Percentiles rank a stretch among this genome's conserved stretches.
Conservation (phyloP, 495 filamentous ascomycete species). For the Elasticomyces elasticus region DNA sequence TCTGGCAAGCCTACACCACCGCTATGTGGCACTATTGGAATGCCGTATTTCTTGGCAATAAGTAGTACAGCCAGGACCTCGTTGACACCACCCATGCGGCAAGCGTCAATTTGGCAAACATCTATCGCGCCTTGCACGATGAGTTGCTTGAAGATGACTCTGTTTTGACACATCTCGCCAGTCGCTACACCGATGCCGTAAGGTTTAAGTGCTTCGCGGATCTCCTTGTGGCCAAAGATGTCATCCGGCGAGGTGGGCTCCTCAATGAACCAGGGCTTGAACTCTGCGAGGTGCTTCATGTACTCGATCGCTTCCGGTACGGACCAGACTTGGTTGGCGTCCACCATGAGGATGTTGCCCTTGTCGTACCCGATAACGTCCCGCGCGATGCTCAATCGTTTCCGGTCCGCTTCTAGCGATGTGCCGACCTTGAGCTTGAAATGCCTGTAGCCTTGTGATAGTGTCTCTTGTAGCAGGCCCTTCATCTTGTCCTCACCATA, state of each 20-base stretch:
- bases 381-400: conserved; percentile 61
- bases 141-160: conserved; percentile 89
- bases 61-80: conserved; percentile 86
- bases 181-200: conserved; percentile 78
- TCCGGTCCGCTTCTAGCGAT: conserved; percentile 57
- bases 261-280: conserved; percentile 94
- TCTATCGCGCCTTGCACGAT: conserved; percentile 70
- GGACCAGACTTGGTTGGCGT: conserved; percentile 92
- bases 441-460: conserved; percentile 66
- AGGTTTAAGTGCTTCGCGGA: conserved; percentile 66
- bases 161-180: conserved; percentile 95
- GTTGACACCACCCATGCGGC: conserved; percentile 83
- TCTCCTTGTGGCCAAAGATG: conserved; percentile 76
- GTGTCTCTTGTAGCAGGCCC: conserved; percentile 57
- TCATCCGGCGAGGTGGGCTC: conserved; percentile 94
- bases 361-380: conserved; percentile 76
- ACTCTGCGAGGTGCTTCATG: conserved; percentile 73
- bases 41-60: conserved; percentile 73
- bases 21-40: conserved; percentile 80
- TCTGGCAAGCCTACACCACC: conserved; percentile 88
- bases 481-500: conserved; percentile 75
- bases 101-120: conserved; percentile 85
- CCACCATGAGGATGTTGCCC: conserved; percentile 87
- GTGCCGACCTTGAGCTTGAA: conserved; percentile 90
- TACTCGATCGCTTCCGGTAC: conserved; percentile 84